These are phyloP conservation scores for Odontarrhena argentea DNA, from an alignment of 345 rosid genomes.

Conservation along the genomic window DNA sequence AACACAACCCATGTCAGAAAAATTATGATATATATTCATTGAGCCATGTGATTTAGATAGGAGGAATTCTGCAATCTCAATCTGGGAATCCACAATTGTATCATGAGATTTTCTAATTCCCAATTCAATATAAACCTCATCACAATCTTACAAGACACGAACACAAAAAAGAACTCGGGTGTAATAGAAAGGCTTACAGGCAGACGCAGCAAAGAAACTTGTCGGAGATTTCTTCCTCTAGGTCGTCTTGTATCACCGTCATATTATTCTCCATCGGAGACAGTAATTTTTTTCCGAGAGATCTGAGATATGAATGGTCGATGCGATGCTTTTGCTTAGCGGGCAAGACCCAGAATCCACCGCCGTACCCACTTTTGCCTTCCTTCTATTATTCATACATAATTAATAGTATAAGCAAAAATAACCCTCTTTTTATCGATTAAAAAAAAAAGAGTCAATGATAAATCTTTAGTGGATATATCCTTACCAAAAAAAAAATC, in stretches of 20 bases:
- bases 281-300: neutral
- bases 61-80: too few relatives aligned
- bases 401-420: too few relatives aligned
- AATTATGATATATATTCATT: neutral
- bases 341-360: neutral
- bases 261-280: slow-evolving; percentile 12
- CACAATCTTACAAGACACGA: slow-evolving; percentile 5
- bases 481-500: too few relatives aligned
- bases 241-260: slow-evolving; percentile 21
- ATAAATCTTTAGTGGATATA: too few relatives aligned
- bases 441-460: too few relatives aligned
- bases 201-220: slow-evolving; percentile 67
- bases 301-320: slow-evolving; percentile 8
- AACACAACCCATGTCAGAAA: slow-evolving; percentile 4
- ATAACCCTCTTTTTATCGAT: too few relatives aligned
- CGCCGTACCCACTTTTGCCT: neutral
- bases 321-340: slow-evolving; percentile 12
- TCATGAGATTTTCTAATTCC: neutral
- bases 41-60: neutral
- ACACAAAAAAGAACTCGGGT: neutral
- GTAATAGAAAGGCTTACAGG: slow-evolving; percentile 47
- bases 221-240: slow-evolving; percentile 51
- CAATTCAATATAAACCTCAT: slow-evolving; percentile 1
- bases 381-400: neutral
- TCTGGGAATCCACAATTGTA: neutral